Evolutionary conservation across 306 rosid species (phyloP), one percentile per base, ranked within the genome.

Genomic region (Erythrophleum fordii): DNA sequence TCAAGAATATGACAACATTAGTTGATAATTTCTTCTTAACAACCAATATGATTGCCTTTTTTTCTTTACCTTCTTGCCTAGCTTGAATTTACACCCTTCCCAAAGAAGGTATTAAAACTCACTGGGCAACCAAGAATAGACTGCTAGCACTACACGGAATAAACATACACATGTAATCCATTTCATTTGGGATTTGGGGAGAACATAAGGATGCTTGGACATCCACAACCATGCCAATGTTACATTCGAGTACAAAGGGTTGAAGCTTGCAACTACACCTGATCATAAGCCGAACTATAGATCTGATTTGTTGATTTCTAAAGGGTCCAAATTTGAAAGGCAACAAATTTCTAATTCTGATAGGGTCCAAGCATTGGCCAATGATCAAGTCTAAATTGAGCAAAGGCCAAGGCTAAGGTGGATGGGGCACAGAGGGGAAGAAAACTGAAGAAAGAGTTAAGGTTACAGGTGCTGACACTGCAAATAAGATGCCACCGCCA

Each of bases 401-500:
- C 16, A 37, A 66, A 28, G 18, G 18, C 76, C 14, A 5, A 11
- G 45, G 62, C 28, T 13, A 77, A 55, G 48, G 62, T 71, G 85
- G 41, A 11, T 17, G 81, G 84, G 84, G 35, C 80, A 69, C 1
- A 28, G 16, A 62, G 11, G 29, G 29, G 28, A 34, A 34, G 22
- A 52, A 18, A 52, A 78, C 70, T 73, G 80, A 72, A 60, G 48
- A 72, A 76, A 67, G 60, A 56, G 78, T 73, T 48, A 83, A 41
- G 74, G 85, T 81, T 73, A 77, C 44, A 78, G 69, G 77, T 73
- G 78, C 45, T 76, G 85, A 83, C 85, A 80, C 67, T 58, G 85
- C 83, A 70, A 86, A 77, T 80, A 75, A 77, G 70, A 28, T 3
- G 51, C 55, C 86, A 78, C 85, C 85, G 83, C 55, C 84, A 78